phyloP scores from a whole-genome alignment of 805 yeast species.

The Zygosaccharomyces rouxii region DNA sequence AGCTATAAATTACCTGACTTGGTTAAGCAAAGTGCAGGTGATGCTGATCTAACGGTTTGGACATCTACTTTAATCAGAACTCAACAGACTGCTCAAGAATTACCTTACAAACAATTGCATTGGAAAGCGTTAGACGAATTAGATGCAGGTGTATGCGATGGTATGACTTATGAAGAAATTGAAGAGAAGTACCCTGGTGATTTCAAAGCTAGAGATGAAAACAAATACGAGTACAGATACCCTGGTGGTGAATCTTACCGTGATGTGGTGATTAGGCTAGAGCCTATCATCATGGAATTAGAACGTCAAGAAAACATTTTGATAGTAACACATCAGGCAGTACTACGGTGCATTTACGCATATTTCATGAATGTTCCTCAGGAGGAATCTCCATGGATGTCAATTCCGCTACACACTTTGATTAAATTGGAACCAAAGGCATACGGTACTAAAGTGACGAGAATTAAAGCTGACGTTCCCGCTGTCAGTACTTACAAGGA shows the following conservation, averaged over 20 bases:
- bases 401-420: conserved; percentile 92
- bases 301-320: conserved; percentile 95
- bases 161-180: conserved; percentile 92
- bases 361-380: conserved; percentile 98
- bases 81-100: conserved; percentile 80
- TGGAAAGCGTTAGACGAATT: conserved; percentile 98
- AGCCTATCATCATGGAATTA: conserved; percentile 96
- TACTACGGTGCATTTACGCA: conserved; percentile 91
- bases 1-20: conserved; percentile 76
- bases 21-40: conserved; percentile 56
- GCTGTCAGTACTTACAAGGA: conserved; percentile 97
- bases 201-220: conserved; percentile 90
- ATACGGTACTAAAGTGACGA: conserved; percentile 78
- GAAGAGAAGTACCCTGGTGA: conserved; percentile 85
- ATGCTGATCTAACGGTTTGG: conserved; percentile 81
- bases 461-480: conserved; percentile 93
- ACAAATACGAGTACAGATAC: conserved; percentile 92
- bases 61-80: conserved; percentile 89
- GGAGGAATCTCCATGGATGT: conserved; percentile 98
- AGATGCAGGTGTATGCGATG: conserved; percentile 97
- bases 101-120: conserved; percentile 76
- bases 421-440: conserved; percentile 95
- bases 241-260: conserved; percentile 97
- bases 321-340: conserved; percentile 97
- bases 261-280: conserved; percentile 90